Conservation (phyloP, 306 rosid species). For the Quercus variabilis region DNA sequence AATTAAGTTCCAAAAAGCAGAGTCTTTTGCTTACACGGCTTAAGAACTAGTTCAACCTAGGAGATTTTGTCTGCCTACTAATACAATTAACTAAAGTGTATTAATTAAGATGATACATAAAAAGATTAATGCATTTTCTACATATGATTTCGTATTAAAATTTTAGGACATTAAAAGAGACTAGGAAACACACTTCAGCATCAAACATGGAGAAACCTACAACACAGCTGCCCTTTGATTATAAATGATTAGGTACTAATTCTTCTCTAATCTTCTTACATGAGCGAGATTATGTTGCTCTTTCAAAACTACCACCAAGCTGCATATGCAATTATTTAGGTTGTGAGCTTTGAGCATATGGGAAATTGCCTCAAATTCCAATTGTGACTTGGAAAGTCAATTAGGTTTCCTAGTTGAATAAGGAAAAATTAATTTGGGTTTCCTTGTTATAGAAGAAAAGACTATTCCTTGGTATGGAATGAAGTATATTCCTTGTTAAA, state of each 20-base stretch:
- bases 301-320: slow-evolving; percentile 64
- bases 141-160: slow-evolving; percentile 19
- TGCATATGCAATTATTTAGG: slow-evolving; percentile 91
- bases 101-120: slow-evolving; percentile 15
- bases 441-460: no score
- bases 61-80: slow-evolving; percentile 1
- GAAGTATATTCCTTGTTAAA: no score
- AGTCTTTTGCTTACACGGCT: not conserved
- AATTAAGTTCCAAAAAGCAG: not conserved
- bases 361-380: no score
- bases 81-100: slow-evolving; percentile 6
- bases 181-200: slow-evolving; percentile 25
- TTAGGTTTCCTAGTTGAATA: no score
- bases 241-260: slow-evolving; percentile 19
- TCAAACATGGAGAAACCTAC: slow-evolving; percentile 21
- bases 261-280: slow-evolving; percentile 10
- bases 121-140: slow-evolving; percentile 32
- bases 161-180: slow-evolving; percentile 26
- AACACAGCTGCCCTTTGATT: slow-evolving; percentile 6
- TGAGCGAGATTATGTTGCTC: slow-evolving; percentile 43
- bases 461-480: no score
- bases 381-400: no score
- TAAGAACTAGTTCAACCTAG: not conserved
- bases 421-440: no score
- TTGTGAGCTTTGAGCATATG: slow-evolving; percentile 48